These are phyloP conservation scores for Candida pseudofarinosa DNA, from an alignment of 805 yeast genomes.

Conservation along the genomic window DNA sequence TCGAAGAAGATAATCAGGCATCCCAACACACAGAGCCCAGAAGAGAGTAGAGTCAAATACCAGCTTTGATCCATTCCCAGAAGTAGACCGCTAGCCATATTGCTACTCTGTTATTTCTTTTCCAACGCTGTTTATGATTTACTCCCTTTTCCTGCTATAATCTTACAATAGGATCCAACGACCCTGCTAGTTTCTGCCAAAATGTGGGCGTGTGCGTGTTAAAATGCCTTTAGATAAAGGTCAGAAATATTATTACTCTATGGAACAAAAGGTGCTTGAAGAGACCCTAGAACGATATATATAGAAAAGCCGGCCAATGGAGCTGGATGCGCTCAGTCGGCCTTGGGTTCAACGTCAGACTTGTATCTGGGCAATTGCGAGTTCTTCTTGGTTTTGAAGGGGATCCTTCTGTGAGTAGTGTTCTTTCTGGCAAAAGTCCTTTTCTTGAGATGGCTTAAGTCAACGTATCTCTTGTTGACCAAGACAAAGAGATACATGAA, in stretches of 20 bases:
- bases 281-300: too few species aligned
- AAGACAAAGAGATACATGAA: constrained; percentile 62
- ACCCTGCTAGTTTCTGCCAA: constrained; percentile 1
- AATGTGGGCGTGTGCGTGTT: neutral
- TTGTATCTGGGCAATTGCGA: constrained; percentile 32
- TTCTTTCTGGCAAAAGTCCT: constrained; percentile 24
- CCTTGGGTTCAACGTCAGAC: constrained; percentile 16
- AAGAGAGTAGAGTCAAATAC: constrained; percentile 60
- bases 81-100: neutral
- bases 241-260: too few species aligned
- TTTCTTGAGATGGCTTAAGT: constrained; percentile 37
- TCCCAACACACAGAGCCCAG: constrained; percentile 70
- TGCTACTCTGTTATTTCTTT: neutral
- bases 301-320: too few species aligned
- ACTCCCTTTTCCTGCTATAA: too few species aligned
- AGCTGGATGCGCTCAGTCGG: too few species aligned
- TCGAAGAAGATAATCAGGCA: constrained; percentile 63
- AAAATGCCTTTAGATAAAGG: too few species aligned
- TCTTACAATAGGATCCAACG: too few species aligned
- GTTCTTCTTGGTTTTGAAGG: constrained; percentile 19
- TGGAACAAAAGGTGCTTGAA: too few species aligned
- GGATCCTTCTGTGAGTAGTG: constrained; percentile 27
- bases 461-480: constrained; percentile 43
- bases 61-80: constrained; percentile 46
- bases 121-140: neutral